Evolutionary conservation across 2,329 filamentous ascomycete species (phyloP).

Genomic region (Taxawa tesnikishii): DNA sequence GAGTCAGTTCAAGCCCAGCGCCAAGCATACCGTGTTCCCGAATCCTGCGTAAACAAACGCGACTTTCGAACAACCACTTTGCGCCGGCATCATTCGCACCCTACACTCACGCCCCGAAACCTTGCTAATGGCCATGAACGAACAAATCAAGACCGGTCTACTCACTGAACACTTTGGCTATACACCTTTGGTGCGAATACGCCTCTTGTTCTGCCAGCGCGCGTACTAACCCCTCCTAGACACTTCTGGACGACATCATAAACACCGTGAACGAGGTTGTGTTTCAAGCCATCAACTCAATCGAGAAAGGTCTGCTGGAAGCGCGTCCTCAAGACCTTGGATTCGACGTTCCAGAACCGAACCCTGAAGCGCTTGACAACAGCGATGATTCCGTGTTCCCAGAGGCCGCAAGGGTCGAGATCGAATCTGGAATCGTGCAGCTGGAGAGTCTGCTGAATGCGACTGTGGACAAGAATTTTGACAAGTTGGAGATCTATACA

Average conservation of each 20-base stretch:
- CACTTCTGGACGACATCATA: constrained; percentile 93
- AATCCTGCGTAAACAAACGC: no score
- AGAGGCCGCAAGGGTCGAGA: constrained; percentile 51
- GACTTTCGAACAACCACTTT: neutral
- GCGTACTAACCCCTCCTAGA: constrained; percentile 36
- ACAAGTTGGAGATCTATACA: constrained; percentile 59
- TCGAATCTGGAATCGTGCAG: constrained; percentile 61
- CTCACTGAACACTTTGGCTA: constrained; percentile 94
- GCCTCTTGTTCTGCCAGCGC: neutral
- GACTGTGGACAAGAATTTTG: constrained; percentile 38
- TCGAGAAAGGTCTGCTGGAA: constrained; percentile 69
- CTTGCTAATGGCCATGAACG: constrained; percentile 32
- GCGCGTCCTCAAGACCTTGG: constrained; percentile 67
- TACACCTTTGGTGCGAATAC: constrained; percentile 64
- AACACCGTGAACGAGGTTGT: constrained; percentile 91
- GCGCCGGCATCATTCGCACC: neutral
- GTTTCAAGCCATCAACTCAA: constrained; percentile 75
- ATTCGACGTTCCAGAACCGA: constrained; percentile 40
- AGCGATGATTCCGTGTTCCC: constrained; percentile 23
- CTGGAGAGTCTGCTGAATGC: constrained; percentile 37
- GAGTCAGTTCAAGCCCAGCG: no score
- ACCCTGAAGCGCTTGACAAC: constrained; percentile 7
- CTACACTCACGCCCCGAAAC: neutral
- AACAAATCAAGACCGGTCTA: constrained; percentile 44
- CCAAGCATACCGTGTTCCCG: no score